Conservation (phyloP, 352 stramenopile species). For the Phytophthora foliorum region DNA sequence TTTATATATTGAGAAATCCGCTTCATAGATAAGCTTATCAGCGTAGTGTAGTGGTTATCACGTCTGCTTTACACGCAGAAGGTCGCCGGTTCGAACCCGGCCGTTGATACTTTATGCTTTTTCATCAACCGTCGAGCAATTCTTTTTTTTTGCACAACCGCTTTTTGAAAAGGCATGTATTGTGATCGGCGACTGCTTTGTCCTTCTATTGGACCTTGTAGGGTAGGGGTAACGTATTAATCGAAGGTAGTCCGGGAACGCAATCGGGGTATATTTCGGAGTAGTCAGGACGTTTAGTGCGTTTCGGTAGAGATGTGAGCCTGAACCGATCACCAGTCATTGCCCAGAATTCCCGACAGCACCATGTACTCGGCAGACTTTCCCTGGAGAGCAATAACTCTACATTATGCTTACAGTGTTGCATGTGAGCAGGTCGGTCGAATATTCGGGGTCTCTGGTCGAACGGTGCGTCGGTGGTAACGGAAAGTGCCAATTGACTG, state of each 20-base stretch:
- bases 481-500: too few species aligned
- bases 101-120: constrained; percentile 34
- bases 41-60: constrained; percentile 41
- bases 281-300: neutral
- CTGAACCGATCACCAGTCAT: neutral
- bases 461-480: constrained; percentile 26
- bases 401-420: constrained; percentile 33
- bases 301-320: too few species aligned
- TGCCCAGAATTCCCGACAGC: neutral
- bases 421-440: constrained; percentile 11
- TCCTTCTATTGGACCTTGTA: neutral
- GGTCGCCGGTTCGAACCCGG: constrained; percentile 47
- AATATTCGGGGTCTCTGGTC: constrained; percentile 17
- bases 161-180: too few species aligned
- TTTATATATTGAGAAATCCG: neutral
- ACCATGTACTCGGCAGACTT: constrained; percentile 24
- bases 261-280: neutral
- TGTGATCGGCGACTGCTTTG: constrained; percentile 8
- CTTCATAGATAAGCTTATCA: neutral
- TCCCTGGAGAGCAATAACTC: constrained; percentile 23
- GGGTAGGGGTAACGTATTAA: too few species aligned
- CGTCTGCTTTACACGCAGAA: constrained; percentile 49
- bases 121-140: too few species aligned
- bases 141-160: too few species aligned
- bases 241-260: neutral